Base-by-base conservation (phyloP, 106 monocot genomes). In the Dendrobium huoshanense region DNA sequence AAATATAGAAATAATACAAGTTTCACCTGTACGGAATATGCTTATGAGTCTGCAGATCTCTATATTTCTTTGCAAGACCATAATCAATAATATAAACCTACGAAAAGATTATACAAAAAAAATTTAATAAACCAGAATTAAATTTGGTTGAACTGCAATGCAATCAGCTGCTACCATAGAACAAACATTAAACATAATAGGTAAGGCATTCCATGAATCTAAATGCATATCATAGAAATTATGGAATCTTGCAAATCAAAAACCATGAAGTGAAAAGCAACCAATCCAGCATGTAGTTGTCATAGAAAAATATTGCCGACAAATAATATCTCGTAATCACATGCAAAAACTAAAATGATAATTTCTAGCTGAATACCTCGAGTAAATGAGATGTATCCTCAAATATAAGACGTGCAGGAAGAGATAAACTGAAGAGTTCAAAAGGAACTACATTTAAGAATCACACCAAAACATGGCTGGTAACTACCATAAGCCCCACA, bases 81-180 rank as follows among this genome's bases (percentile, higher is more conserved):
- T 92, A 97, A 82, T 97, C 96, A 85, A 97, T 97, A 18, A 94
- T 85, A 77, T 97, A 97, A 78, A 97, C 96, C 96, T 94, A 85
- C 16, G 65, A 64, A 70, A 70, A 9, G 51, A 27, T 31, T 16
- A 70, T 22, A 61, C n/a, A 61, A 22, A 19, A 22, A 61, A 51
- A 51, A 51, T 16, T 61, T 4, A 58, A 61, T 61, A n/a, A 61
- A 61, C 4, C 1, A 61, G 61, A 61, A 61, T 61, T 61, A 61
- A 61, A 61, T n/a, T n/a, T 22, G 61, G n/a, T 61, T 61, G 61
- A 61, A 61, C 20, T 61, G 61, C 8, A 20, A 61, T n/a, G 61
- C 5, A 61, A n/a, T 61, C 22, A 61, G 8, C 4, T 8, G 22
- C 61, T 51, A 22, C 61, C n/a, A 61, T n/a, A 61, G 20, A 61